Evolutionary conservation across 169 alveolate species (phyloP), one percentile per base, ranked within the genome.

Genomic region (Plasmodium coatneyi): DNA sequence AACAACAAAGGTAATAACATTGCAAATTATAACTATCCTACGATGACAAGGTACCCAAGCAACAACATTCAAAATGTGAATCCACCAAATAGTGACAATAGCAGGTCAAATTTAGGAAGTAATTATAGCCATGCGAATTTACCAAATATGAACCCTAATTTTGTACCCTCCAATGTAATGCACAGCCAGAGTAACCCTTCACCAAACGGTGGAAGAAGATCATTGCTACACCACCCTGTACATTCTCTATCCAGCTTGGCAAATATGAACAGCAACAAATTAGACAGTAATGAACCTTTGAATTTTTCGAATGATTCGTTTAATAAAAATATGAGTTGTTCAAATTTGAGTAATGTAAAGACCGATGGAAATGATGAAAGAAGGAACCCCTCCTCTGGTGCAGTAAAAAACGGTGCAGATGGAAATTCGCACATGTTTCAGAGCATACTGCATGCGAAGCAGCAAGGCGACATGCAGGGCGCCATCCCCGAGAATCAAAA

Each of bases 101-200:
- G 32, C 10, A 54, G 86, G 52, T 74, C 93, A 54, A 86, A 86
- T 86, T 30, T 86, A 14, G 56, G 39, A 12, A 25, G 49, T 34
- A 78, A 60, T 84, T 84, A 84, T 84, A 72, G 80, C 25, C 78
- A 84, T 32, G 22, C 60, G n/a, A 72, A 86, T 49, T 86, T 74
- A 25, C 14, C 28, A 43, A 74, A 32, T 49, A 25, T 74, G 52
- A 86, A 78, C 70, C 54, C 5, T 36, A 76, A 74, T 86, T 74
- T 52, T 70, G 60, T 76, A 32, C 93, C 93, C 30, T 41, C 80
- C 22, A 86, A 86, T 86, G 25, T 16, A 71, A 36, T 83, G 41
- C 82, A 74, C 66, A 86, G 16, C 60, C 82, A 86, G 60, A 72
- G 80, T 74, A 54, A 49, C 32, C 3, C 54, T 4, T 25, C 84